Evolutionary conservation across 208 protist species (phyloP).

Genomic region (Trypanosoma theileri): DNA sequence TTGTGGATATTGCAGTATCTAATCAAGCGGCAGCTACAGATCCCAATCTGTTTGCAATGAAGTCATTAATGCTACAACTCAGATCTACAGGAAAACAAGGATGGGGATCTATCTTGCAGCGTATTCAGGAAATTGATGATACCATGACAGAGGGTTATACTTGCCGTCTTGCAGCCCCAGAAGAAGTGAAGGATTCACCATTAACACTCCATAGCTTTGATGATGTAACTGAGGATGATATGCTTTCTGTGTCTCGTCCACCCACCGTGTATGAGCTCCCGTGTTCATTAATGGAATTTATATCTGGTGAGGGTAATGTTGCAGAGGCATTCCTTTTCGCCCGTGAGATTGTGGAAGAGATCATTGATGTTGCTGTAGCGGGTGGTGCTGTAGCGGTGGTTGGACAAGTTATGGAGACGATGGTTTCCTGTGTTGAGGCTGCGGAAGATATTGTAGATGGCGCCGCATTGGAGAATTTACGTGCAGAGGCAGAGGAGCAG

Average conservation of each 20-base stretch:
- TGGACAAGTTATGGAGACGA: constrained; percentile 24
- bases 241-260: constrained; percentile 8
- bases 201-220: constrained; percentile 28
- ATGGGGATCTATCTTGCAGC: constrained; percentile 22
- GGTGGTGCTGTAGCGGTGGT: constrained; percentile 8
- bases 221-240: constrained; percentile 24
- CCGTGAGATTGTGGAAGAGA: constrained; percentile 31
- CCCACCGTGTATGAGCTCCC: constrained; percentile 33
- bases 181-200: not conserved
- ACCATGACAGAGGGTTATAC: constrained; percentile 23
- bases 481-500: constrained; percentile 23
- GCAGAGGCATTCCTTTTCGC: constrained; percentile 20
- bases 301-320: constrained; percentile 20
- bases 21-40: constrained; percentile 30
- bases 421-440: constrained; percentile 32
- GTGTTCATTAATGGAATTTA: constrained; percentile 37
- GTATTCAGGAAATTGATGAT: constrained; percentile 26
- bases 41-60: constrained; percentile 24
- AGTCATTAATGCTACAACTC: constrained; percentile 27
- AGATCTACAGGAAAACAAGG: not conserved
- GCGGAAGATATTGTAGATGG: constrained; percentile 30
- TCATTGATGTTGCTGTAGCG: constrained; percentile 27
- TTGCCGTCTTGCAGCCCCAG: not conserved
- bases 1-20: constrained; percentile 33
- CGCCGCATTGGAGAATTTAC: constrained; percentile 19